Evolutionary conservation across 495 filamentous ascomycete genomes (phyloP).

Genomic region (Neurospora sp.): DNA sequence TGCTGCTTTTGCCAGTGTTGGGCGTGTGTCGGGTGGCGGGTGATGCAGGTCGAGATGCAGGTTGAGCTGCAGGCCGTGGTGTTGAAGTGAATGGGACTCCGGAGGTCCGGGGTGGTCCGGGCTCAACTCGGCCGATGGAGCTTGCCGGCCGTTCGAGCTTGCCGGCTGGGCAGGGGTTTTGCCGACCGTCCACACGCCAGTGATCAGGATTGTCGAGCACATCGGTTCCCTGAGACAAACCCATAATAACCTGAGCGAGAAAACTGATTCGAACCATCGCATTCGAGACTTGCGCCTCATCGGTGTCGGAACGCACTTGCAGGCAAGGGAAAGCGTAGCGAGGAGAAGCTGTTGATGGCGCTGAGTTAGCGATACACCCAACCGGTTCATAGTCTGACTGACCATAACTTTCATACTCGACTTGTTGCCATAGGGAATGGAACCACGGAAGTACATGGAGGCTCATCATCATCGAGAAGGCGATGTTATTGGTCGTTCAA

Average conservation of each 20-base stretch:
- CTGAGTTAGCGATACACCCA: too few relatives aligned
- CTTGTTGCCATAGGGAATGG: too few relatives aligned
- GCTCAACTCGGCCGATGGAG: background rate
- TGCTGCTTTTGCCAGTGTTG: background rate
- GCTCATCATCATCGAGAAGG: background rate
- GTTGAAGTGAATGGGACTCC: background rate
- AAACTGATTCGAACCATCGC: too few relatives aligned
- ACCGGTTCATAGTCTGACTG: too few relatives aligned
- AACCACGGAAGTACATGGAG: background rate
- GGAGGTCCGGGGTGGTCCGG: background rate
- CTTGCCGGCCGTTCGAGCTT: background rate
- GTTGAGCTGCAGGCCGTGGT: background rate
- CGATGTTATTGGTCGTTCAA: background rate
- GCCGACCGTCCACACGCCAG: background rate
- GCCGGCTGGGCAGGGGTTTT: background rate
- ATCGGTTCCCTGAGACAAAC: background rate
- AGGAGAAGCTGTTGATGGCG: too few relatives aligned
- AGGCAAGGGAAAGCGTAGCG: too few relatives aligned
- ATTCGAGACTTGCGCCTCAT: too few relatives aligned
- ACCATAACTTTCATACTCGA: too few relatives aligned
- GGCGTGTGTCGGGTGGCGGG: background rate
- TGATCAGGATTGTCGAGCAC: background rate
- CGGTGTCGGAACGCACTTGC: too few relatives aligned
- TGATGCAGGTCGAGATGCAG: background rate
- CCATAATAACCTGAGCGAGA: background rate